A percentile compares a stretch with the other conserved stretches of the same genome.
Conservation (phyloP, 495 filamentous ascomycete genomes). For the Tricharina praecox region DNA sequence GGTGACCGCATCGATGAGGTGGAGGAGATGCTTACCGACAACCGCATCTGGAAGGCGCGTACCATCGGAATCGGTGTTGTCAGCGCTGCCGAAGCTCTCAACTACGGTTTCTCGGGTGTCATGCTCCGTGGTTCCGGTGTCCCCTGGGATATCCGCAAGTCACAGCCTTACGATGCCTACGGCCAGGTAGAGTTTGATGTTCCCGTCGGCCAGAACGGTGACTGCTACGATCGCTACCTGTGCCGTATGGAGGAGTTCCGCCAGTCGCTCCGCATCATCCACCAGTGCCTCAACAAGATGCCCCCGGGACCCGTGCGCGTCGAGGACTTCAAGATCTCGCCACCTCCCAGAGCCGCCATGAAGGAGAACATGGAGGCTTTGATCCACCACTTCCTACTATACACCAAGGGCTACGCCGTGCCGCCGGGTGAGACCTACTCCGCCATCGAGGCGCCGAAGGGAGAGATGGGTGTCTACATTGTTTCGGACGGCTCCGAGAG, state of each 20-base stretch:
- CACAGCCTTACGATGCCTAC: conserved; percentile 90
- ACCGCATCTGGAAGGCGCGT: conserved; percentile 94
- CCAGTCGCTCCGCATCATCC: conserved; percentile 90
- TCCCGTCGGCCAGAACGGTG: conserved; percentile 86
- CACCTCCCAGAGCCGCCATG: conserved; percentile 91
- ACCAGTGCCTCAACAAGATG: conserved; percentile 99
- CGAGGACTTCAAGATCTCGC: conserved; percentile 98
- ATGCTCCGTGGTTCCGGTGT: conserved; percentile 96
- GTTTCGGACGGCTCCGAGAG: conserved; percentile 91
- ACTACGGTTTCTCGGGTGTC: conserved; percentile 88
- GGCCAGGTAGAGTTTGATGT: conserved; percentile 97
- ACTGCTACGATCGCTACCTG: conserved; percentile 98
- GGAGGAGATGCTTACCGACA: conserved; percentile 95
- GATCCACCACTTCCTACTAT: conserved; percentile 97
- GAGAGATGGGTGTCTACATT: conserved; percentile 97
- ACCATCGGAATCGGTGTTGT: conserved; percentile 87
- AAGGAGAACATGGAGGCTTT: conserved; percentile 99
- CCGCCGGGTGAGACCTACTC: conserved; percentile 98
- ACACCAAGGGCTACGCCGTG: conserved; percentile 93
- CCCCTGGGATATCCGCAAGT: conserved; percentile 96
- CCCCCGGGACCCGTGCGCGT: conserved; percentile 81
- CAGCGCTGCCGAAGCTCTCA: conserved; percentile 76
- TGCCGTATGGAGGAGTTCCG: conserved; percentile 99
- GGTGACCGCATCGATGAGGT: conserved; percentile 98
- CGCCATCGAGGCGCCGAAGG: conserved; percentile 96